phyloP scores from a whole-genome alignment of 2,329 filamentous ascomycete species.

The Colletotrichum sp. region DNA sequence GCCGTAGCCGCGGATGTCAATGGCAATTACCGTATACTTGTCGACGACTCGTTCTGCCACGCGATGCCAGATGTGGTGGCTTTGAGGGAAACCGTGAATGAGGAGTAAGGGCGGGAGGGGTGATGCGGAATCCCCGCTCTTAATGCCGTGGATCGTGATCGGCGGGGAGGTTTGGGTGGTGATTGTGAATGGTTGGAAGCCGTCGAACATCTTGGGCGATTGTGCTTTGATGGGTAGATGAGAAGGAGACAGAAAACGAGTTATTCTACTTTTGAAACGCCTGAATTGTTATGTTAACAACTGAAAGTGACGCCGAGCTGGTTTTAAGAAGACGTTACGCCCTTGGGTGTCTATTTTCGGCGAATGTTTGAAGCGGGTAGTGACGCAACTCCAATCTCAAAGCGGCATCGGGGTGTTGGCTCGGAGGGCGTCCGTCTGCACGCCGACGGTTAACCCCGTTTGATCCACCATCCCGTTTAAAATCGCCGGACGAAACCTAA shows the following conservation, averaged over 20 bases:
- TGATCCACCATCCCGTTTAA: not conserved
- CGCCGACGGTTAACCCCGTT: not conserved
- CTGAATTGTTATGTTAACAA: not conserved
- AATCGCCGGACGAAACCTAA: not conserved
- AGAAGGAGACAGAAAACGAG: not conserved
- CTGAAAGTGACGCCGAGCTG: not conserved
- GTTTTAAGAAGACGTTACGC: not conserved
- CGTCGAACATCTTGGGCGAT: conserved; percentile 39
- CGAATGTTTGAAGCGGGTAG: not conserved
- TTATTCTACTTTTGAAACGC: not conserved
- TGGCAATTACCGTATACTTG: conserved; percentile 46
- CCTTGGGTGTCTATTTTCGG: not conserved
- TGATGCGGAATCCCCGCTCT: conserved; percentile 31
- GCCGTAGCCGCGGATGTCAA: conserved; percentile 59
- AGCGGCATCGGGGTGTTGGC: not conserved
- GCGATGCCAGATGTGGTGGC: conserved; percentile 56
- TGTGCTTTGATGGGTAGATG: not conserved
- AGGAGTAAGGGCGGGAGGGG: conserved; percentile 45
- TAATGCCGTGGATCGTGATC: conserved; percentile 49
- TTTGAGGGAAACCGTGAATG: conserved; percentile 59
- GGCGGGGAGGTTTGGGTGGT: conserved; percentile 37
- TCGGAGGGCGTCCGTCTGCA: not conserved
- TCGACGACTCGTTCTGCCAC: conserved; percentile 42
- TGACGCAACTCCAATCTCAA: not conserved
- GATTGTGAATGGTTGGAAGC: conserved; percentile 42